Base-by-base conservation (phyloP, 2,329 filamentous ascomycete species). In the Dactylellina sp. region DNA sequence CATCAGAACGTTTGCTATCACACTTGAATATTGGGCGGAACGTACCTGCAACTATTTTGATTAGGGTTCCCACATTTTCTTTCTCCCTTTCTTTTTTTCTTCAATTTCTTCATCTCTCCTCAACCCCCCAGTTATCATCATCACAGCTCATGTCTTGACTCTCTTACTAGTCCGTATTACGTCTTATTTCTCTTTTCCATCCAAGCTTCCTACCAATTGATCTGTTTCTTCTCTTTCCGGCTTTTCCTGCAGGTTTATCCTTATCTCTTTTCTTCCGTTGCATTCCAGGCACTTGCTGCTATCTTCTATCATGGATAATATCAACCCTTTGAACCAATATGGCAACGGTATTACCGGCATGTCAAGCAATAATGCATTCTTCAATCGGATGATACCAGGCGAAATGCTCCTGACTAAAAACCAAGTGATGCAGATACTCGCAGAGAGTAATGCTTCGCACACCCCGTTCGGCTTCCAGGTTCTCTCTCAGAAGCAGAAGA, bases 51-150 rank as follows among this genome's bases (percentile, higher is more conserved):
- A n/a, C n/a, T n/a, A n/a, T n/a, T n/a, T n/a, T n/a, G n/a, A n/a
- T n/a, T n/a, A n/a, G n/a, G n/a, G n/a, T n/a, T n/a, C n/a, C n/a
- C n/a, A n/a, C n/a, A n/a, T n/a, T n/a, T 37, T 32, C 18, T 60
- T 32, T 46, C 28, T 60, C 12, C 39, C 24, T 60, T 24, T 44
- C 4, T 14, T n/a, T 35, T 46, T n/a, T 60, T 28, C 3, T 16
- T 40, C 37, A 7, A 6, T 40, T 16, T 40, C 44, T 47, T 6
- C 16, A 4, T 47, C 18, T 47, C 20, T 47, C 44, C 7, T 22
- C 14, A 47, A 47, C 44, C 16, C 16, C 40, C 6, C 40, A 5
- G 12, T 20, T 44, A n/a, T 6, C 16, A n/a, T 44, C 32, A n/a
- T n/a, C n/a, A n/a, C n/a, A n/a, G n/a, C n/a, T n/a, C n/a, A n/a